Percentiles rank a stretch among this genome's conserved stretches.
These are phyloP conservation scores for Haematococcus lacustris DNA, from an alignment of 139 green algal species.

Conservation along the genomic window DNA sequence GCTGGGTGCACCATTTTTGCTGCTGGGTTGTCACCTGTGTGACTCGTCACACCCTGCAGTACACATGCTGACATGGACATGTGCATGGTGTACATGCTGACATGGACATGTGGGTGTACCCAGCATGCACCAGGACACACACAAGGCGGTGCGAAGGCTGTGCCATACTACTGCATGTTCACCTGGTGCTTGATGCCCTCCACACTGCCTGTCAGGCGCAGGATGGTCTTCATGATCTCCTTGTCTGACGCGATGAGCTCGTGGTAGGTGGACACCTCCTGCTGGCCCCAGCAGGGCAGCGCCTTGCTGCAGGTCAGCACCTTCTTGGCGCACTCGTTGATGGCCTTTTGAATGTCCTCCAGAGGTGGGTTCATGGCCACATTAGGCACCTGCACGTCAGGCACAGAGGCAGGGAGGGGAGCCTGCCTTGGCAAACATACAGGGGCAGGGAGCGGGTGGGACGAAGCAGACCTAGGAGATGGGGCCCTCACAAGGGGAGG, in stretches of 20 bases:
- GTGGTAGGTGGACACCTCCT: constrained; percentile 53
- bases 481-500: no score
- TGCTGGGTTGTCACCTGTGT: no score
- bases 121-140: constrained; percentile 51
- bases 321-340: constrained; percentile 62
- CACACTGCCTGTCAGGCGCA: constrained; percentile 68
- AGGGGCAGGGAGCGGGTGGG: no score
- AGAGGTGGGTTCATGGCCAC: constrained; percentile 76
- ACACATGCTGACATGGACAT: no score
- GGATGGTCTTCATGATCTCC: constrained; percentile 76
- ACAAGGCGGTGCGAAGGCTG: not conserved
- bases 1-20: no score
- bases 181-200: constrained; percentile 65
- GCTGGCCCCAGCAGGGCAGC: constrained; percentile 67
- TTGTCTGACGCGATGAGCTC: constrained; percentile 74
- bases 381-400: constrained; percentile 48
- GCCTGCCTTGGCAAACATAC: no score
- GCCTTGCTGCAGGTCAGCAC: constrained; percentile 41
- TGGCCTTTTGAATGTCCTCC: constrained; percentile 78
- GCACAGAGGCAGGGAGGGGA: no score
- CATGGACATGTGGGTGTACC: no score
- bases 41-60: no score
- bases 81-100: no score
- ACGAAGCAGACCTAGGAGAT: no score
- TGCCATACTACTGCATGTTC: not conserved